Conservation (phyloP, 352 stramenopile species). For the Sclerospora graminicola region DNA sequence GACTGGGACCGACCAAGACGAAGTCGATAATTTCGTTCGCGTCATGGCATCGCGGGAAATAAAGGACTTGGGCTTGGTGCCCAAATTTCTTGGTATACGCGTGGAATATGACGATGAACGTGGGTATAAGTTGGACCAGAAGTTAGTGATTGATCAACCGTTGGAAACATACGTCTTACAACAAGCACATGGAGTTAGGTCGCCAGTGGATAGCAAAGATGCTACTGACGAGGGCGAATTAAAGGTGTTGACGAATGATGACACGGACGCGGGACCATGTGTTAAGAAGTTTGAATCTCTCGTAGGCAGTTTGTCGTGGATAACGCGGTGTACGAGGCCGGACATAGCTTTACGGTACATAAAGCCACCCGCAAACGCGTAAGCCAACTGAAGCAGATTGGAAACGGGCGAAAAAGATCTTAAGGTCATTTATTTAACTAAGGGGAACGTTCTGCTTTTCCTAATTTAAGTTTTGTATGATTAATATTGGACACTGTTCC, state of each 20-base stretch:
- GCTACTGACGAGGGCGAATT: background rate
- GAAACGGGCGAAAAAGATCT: slow-evolving; percentile 10
- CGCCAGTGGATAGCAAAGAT: too few species aligned
- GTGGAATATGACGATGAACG: slow-evolving; percentile 4
- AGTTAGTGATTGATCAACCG: slow-evolving; percentile 12
- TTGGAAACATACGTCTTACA: too few species aligned
- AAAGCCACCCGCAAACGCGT: slow-evolving; percentile 5
- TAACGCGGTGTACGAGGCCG: slow-evolving; percentile 18
- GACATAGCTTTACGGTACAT: slow-evolving; percentile 22
- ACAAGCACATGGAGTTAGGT: too few species aligned
- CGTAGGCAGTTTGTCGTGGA: slow-evolving; percentile 22
- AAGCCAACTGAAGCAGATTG: slow-evolving; percentile 3
- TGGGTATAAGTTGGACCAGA: slow-evolving; percentile 15
- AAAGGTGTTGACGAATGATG: background rate
- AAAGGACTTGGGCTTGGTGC: slow-evolving; percentile 16
- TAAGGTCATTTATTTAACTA: too few species aligned
- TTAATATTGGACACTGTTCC: too few species aligned
- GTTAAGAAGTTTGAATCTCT: slow-evolving; percentile 20
- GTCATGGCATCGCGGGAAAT: slow-evolving; percentile 7
- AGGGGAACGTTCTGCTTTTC: too few species aligned
- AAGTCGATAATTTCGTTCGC: slow-evolving; percentile 3
- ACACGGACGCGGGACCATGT: slow-evolving; percentile 2
- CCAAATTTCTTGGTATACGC: slow-evolving; percentile 19
- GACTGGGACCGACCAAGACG: slow-evolving; percentile 2
- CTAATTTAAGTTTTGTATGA: too few species aligned